These are phyloP conservation scores for Nidularia sp. DNA, from an alignment of 768 basidiomycete species.

Conservation along the genomic window DNA sequence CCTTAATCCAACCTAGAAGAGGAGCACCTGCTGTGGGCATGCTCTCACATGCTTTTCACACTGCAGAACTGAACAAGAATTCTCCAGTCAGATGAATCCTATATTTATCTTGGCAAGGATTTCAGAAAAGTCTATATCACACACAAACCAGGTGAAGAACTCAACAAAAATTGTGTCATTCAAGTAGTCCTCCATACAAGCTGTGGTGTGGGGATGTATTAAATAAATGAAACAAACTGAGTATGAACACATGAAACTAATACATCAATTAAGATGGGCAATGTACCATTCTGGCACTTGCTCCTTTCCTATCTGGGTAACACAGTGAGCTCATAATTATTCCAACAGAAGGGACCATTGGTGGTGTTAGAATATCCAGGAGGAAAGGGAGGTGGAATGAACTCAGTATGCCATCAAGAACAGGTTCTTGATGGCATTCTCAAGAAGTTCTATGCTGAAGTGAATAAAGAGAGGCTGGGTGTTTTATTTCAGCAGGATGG, in stretches of 20 bases:
- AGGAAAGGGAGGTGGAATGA: background rate
- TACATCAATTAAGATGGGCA: too few species aligned
- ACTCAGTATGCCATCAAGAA: constrained; percentile 9
- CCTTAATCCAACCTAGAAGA: constrained; percentile 7
- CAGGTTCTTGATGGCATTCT: constrained; percentile 15
- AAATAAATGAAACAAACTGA: too few species aligned
- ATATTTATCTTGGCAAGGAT: constrained; percentile 11
- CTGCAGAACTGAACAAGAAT: constrained; percentile 10
- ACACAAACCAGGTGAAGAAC: constrained; percentile 10
- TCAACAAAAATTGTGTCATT: constrained; percentile 13
- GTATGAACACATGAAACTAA: too few species aligned
- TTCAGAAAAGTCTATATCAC: constrained; percentile 13
- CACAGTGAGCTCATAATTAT: too few species aligned
- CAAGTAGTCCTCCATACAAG: constrained; percentile 11
- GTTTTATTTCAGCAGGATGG: too few species aligned
- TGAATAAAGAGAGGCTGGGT: too few species aligned
- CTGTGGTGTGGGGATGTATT: constrained; percentile 20
- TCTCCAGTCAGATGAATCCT: constrained; percentile 16
- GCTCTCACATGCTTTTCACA: background rate
- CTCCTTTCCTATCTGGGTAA: too few species aligned
- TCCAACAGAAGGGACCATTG: background rate
- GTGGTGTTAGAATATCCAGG: constrained; percentile 14
- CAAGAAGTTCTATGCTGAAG: constrained; percentile 3
- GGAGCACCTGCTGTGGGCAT: constrained; percentile 9
- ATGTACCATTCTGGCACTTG: too few species aligned